These are phyloP conservation scores for Coemansia sp. DNA, from an alignment of 192 early-diverging fungal species.

Conservation along the genomic window DNA sequence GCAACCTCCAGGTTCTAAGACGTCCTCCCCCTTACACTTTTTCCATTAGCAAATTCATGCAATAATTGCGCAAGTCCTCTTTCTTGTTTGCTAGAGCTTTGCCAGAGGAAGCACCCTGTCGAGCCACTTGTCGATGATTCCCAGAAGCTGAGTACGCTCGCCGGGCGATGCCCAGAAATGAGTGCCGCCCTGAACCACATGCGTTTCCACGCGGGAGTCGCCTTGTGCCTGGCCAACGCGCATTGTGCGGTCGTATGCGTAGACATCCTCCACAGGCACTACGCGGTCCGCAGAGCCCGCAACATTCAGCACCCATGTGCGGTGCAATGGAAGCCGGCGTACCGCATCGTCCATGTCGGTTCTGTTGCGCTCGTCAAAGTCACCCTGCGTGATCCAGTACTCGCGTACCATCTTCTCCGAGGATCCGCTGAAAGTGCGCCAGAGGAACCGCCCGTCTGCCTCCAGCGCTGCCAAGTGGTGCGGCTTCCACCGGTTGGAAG, in stretches of 20 bases:
- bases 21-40: too few species aligned
- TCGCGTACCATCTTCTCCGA: conserved; percentile 22
- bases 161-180: conserved; percentile 34
- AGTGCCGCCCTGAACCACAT: conserved; percentile 28
- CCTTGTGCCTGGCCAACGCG: conserved; percentile 8
- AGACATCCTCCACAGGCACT: conserved; percentile 54
- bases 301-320: conserved; percentile 51
- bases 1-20: conserved; percentile 26
- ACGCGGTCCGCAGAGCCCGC: conserved; percentile 55
- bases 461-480: conserved; percentile 45
- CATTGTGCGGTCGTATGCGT: conserved; percentile 50
- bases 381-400: conserved; percentile 36
- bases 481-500: conserved; percentile 49
- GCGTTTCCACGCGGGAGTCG: conserved; percentile 13
- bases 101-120: background rate
- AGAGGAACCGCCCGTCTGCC: conserved; percentile 53
- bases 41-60: too few species aligned
- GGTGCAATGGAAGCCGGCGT: conserved; percentile 40
- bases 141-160: background rate
- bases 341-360: conserved; percentile 56
- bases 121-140: conserved; percentile 1
- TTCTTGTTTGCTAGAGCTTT: background rate
- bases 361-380: conserved; percentile 30
- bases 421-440: conserved; percentile 44
- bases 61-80: too few species aligned